Conservation (phyloP, 1,284 basidiomycete species). For the Austroboletus novae-zelandiae region DNA sequence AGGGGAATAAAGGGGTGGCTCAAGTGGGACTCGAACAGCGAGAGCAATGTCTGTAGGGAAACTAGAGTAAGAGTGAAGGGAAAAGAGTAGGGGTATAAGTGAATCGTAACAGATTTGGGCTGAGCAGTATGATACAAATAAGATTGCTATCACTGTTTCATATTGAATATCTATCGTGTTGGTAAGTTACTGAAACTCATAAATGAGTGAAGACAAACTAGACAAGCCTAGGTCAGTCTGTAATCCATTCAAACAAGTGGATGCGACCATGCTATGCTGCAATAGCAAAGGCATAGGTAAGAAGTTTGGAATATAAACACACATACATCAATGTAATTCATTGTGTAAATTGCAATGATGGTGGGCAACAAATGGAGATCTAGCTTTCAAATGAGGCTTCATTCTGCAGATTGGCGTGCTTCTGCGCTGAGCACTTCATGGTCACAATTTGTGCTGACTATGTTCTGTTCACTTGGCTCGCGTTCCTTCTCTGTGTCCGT, state of each 20-base stretch:
- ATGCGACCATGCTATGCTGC: constrained; percentile 57
- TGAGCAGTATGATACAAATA: constrained; percentile 61
- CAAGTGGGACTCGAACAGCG: too few species aligned
- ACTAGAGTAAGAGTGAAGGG: too few species aligned
- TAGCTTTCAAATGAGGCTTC: constrained; percentile 49
- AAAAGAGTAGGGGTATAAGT: too few species aligned
- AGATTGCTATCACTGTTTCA: constrained; percentile 55
- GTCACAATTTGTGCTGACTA: not conserved
- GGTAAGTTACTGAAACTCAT: not conserved
- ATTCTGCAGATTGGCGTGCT: constrained; percentile 33
- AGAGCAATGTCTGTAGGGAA: too few species aligned
- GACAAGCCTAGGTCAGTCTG: constrained; percentile 53
- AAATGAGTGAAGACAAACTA: constrained; percentile 34
- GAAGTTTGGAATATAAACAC: not conserved
- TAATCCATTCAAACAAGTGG: constrained; percentile 59
- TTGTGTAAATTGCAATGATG: constrained; percentile 59
- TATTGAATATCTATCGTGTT: constrained; percentile 56
- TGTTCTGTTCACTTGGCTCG: constrained; percentile 7
- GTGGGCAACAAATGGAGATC: constrained; percentile 60
- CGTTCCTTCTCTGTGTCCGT: constrained; percentile 15
- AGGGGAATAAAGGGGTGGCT: too few species aligned
- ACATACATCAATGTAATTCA: constrained; percentile 70
- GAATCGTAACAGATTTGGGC: too few species aligned
- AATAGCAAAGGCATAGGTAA: not conserved
- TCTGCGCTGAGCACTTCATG: not conserved